Percentiles rank a stretch among this genome's conserved stretches.
Conservation (phyloP, 108 stramenopile species). For the Skeletonema costatum region DNA sequence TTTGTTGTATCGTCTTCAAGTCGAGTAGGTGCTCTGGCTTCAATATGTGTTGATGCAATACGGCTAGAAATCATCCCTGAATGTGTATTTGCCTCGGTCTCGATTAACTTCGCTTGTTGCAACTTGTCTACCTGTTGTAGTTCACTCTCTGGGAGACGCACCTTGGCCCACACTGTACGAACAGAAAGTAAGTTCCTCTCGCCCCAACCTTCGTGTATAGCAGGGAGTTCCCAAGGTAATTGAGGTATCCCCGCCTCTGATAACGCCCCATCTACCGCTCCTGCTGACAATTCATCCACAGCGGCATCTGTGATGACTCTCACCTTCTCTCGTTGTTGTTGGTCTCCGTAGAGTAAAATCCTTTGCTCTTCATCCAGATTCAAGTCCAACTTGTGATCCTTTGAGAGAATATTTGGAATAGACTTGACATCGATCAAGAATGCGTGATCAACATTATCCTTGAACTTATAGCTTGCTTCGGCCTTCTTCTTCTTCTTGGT, state of each 20-base stretch:
- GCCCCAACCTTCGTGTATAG: slow-evolving; percentile 64
- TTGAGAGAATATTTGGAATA: slow-evolving; percentile 54
- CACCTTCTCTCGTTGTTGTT: slow-evolving; percentile 14
- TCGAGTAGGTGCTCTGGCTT: background rate
- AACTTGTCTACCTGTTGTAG: slow-evolving; percentile 20
- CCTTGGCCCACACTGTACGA: slow-evolving; percentile 71
- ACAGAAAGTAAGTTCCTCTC: slow-evolving; percentile 65
- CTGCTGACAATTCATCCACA: slow-evolving; percentile 5
- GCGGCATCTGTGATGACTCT: slow-evolving; percentile 31
- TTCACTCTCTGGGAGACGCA: slow-evolving; percentile 63
- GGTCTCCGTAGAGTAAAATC: slow-evolving; percentile 59
- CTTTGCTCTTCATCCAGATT: slow-evolving; percentile 69
- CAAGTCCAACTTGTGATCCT: slow-evolving; percentile 41
- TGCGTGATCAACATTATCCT: slow-evolving; percentile 80
- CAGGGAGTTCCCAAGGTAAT: slow-evolving; percentile 17
- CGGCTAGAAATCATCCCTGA: background rate
- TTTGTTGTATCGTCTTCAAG: slow-evolving; percentile 33
- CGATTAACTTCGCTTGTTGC: slow-evolving; percentile 22
- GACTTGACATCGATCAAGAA: slow-evolving; percentile 69
- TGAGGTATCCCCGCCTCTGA: slow-evolving; percentile 32
- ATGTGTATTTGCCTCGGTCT: background rate
- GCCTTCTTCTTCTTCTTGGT: slow-evolving; percentile 17
- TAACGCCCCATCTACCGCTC: background rate
- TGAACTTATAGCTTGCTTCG: slow-evolving; percentile 50
- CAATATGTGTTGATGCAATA: background rate